Evolutionary conservation across 2,329 filamentous ascomycete species (phyloP).

Genomic region (Nigrospora oryzae): DNA sequence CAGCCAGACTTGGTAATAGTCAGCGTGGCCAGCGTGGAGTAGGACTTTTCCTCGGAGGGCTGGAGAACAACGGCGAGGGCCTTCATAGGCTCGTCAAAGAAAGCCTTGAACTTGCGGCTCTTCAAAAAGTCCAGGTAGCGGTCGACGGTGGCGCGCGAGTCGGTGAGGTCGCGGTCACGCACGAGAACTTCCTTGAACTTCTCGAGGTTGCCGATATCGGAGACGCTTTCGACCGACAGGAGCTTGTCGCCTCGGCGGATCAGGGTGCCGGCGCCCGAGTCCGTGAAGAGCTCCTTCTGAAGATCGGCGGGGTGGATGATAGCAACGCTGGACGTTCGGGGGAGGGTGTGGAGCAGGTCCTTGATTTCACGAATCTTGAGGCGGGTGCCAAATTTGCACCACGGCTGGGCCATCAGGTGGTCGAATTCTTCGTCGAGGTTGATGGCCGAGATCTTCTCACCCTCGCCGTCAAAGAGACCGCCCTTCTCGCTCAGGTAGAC

Average conservation of each 20-base stretch:
- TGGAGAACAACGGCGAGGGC: conserved; percentile 84
- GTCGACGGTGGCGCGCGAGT: conserved; percentile 77
- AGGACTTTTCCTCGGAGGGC: conserved; percentile 52
- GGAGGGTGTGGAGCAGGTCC: conserved; percentile 80
- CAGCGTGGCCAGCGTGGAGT: conserved; percentile 81
- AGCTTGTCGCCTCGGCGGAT: conserved; percentile 91
- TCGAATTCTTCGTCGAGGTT: conserved; percentile 97
- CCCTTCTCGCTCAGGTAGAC: conserved; percentile 99
- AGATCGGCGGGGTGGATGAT: conserved; percentile 96
- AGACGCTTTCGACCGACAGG: conserved; percentile 60
- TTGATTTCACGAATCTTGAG: conserved; percentile 98
- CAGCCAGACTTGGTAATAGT: conserved; percentile 92
- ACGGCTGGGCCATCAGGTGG: conserved; percentile 83
- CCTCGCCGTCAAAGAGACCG: conserved; percentile 86
- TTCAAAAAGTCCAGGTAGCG: conserved; percentile 75
- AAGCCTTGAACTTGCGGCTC: conserved; percentile 77
- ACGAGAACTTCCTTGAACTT: conserved; percentile 77
- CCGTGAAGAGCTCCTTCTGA: conserved; percentile 94
- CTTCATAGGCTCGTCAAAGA: conserved; percentile 91
- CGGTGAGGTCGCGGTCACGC: conserved; percentile 71
- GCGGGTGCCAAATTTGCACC: conserved; percentile 90
- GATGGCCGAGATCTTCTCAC: conserved; percentile 92
- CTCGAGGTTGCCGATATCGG: conserved; percentile 66
- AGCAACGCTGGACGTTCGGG: conserved; percentile 86
- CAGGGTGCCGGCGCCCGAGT: conserved; percentile 87